phyloP scores from a whole-genome alignment of 352 stramenopile species.

The Phytophthora melonis region DNA sequence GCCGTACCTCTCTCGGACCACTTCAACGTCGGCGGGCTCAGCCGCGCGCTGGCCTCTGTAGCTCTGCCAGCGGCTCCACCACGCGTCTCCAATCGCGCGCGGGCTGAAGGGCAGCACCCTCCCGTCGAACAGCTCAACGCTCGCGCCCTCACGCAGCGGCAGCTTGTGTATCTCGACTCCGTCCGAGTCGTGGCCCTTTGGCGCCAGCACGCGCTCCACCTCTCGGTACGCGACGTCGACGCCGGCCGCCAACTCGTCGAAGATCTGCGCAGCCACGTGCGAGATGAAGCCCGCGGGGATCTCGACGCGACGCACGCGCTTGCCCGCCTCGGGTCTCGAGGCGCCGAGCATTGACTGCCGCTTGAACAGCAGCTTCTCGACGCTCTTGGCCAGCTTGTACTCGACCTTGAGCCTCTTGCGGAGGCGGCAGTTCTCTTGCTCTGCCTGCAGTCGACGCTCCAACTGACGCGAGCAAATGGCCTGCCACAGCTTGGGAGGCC shows the following conservation, averaged over 20 bases:
- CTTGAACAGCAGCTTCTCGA: not conserved
- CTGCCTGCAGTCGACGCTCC: not conserved
- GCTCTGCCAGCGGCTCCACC: constrained; percentile 43
- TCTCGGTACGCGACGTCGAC: constrained; percentile 45
- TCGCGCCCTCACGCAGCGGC: constrained; percentile 34
- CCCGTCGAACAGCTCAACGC: constrained; percentile 44
- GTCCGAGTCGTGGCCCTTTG: constrained; percentile 20
- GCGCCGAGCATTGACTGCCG: not conserved
- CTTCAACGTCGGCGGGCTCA: constrained; percentile 39
- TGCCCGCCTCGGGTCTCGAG: not conserved
- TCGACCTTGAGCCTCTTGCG: not conserved
- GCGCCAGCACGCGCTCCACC: constrained; percentile 44
- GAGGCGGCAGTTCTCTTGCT: not conserved
- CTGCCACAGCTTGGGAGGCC: not conserved
- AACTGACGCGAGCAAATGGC: not conserved
- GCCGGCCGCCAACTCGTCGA: constrained; percentile 36
- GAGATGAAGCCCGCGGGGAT: not conserved
- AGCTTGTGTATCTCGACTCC: constrained; percentile 1
- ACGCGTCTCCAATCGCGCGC: constrained; percentile 36
- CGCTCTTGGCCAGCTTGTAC: not conserved
- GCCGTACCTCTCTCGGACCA: constrained; percentile 57
- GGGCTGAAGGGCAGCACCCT: constrained; percentile 45
- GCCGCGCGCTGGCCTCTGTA: constrained; percentile 26
- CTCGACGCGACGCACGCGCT: not conserved
- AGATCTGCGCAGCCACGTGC: constrained; percentile 28